Evolutionary conservation across 1,284 basidiomycete genomes (phyloP).

Genomic region (Apiotrichum akiyoshidainum): DNA sequence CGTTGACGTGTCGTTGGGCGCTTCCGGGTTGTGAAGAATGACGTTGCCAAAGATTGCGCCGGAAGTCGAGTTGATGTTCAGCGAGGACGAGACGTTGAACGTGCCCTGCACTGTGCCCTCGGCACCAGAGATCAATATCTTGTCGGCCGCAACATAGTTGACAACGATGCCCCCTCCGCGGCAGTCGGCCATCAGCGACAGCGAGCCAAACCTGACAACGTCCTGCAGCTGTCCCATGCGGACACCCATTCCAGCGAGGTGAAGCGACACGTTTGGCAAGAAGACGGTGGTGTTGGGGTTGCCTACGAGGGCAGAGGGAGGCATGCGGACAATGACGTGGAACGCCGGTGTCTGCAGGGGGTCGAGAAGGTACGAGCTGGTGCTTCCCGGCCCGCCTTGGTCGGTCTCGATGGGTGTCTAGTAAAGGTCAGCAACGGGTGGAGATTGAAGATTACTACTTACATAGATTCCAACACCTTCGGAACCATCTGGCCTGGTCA

Average conservation of each 20-base stretch:
- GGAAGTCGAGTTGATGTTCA: constrained; percentile 43
- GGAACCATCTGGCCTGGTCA: constrained; percentile 31
- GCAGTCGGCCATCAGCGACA: constrained; percentile 24
- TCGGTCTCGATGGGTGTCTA: constrained; percentile 39
- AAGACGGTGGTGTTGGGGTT: constrained; percentile 14
- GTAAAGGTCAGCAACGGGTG: constrained; percentile 6
- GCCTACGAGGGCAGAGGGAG: constrained; percentile 26
- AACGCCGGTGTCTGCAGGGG: constrained; percentile 34
- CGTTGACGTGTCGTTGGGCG: constrained; percentile 17
- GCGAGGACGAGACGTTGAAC: constrained; percentile 43
- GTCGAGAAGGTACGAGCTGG: constrained; percentile 28
- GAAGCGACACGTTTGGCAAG: constrained; percentile 26
- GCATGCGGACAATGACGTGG: constrained; percentile 41
- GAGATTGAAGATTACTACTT: constrained; percentile 9
- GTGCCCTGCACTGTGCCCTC: constrained; percentile 40
- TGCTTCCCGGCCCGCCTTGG: constrained; percentile 21
- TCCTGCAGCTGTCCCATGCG: constrained; percentile 39
- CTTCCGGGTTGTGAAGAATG: constrained; percentile 36
- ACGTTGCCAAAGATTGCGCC: constrained; percentile 41
- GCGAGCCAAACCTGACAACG: constrained; percentile 33
- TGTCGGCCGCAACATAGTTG: constrained; percentile 33
- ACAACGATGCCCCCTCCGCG: constrained; percentile 37
- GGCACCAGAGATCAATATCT: constrained; percentile 29
- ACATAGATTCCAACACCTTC: constrained; percentile 48
- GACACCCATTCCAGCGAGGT: constrained; percentile 42